These are phyloP conservation scores for Sclerotinia trifoliorum DNA, from an alignment of 2,329 filamentous ascomycete species.

Conservation along the genomic window DNA sequence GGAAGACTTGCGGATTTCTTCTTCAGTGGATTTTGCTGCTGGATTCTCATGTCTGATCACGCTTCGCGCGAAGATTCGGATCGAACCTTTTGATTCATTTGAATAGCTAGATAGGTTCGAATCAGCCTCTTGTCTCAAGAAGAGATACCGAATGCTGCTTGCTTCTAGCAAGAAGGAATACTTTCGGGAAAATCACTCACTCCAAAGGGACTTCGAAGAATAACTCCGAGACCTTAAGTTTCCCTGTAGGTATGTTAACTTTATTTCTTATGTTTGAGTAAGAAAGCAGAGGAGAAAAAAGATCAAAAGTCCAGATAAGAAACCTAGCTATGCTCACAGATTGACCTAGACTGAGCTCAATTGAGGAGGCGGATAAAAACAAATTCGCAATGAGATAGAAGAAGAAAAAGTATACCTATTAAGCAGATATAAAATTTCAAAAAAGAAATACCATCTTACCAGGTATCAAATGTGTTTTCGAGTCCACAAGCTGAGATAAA, in stretches of 20 bases:
- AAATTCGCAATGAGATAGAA: background rate
- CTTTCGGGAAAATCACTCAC: slow-evolving; percentile 62
- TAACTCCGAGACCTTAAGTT: slow-evolving; percentile 74
- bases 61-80: slow-evolving; percentile 77
- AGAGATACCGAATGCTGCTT: slow-evolving; percentile 43
- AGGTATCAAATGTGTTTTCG: slow-evolving; percentile 25
- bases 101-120: slow-evolving; percentile 7
- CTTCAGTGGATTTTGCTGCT: slow-evolving; percentile 41
- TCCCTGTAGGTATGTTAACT: slow-evolving; percentile 51
- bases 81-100: slow-evolving; percentile 46
- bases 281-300: too few relatives aligned
- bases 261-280: background rate
- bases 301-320: background rate
- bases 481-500: slow-evolving; percentile 36
- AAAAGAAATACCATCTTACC: slow-evolving; percentile 16
- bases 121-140: slow-evolving; percentile 47
- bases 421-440: background rate
- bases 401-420: background rate
- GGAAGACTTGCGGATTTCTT: slow-evolving; percentile 45
- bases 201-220: slow-evolving; percentile 86
- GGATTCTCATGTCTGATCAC: slow-evolving; percentile 64
- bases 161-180: background rate
- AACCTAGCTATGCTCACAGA: background rate
- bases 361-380: background rate
- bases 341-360: background rate